Evolutionary conservation across 805 yeast species (phyloP), one percentile per base, ranked within the genome.

Genomic region (Metschnikowia lochheadii): DNA sequence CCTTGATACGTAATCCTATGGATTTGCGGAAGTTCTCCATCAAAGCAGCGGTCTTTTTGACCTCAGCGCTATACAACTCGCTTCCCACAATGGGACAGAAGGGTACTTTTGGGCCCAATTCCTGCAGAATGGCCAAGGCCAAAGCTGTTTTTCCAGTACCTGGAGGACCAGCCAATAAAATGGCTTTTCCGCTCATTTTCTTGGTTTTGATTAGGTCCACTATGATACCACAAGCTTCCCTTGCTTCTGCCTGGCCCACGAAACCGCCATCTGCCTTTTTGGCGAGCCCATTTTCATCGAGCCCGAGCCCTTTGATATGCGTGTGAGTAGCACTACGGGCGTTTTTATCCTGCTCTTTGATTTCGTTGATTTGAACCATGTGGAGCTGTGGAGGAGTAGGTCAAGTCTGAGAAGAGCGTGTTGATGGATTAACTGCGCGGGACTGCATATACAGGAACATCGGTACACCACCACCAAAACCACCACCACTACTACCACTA

Each of bases 131-230:
- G 1, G 97, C 99, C 61, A 94, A 77, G 0, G 98, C 98, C 62
- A 94, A 78, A 1, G 99, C 99, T 2, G 99, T 94, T 67, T 94
- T 94, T 65, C 99, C 99, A 5, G 98, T 92, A 0, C 98, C 97
- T 8, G 99, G 98, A 5, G 96, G 96, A 47, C 99, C 99, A 0
- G 99, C 98, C 49, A 94, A 77, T 53, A 94, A 71, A 46, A 94
- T 83, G n/a, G 97, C 98, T 63, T 92, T 87, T 29, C 99, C 99
- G 46, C 96, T 86, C 85, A 94, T 87, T 68, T 85, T 89, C 62
- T 89, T 89, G 32, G 88, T 84, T 70, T 90, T 91, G 72, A 94
- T 89, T 70, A 94, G 77, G 69, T 94, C 97, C 37, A 92, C 96
- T 55, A 94, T 81, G 49, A 94, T 85, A 56, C 99, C 99, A 64